These are phyloP conservation scores for Spatholobus suberectus DNA, from an alignment of 306 rosid genomes.

Conservation along the genomic window DNA sequence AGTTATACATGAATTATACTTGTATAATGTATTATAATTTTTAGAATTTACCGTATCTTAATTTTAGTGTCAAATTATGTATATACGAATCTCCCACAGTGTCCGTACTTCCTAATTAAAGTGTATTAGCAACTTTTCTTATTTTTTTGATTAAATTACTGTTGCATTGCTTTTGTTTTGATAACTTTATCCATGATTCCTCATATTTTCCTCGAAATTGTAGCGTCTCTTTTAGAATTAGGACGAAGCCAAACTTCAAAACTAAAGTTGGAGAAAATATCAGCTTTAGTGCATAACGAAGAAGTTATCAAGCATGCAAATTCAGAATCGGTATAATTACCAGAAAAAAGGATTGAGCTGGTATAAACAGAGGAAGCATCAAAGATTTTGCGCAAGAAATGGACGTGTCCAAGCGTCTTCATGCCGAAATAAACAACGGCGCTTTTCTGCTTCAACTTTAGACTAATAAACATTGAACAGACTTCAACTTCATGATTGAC, in stretches of 20 bases:
- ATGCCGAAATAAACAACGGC: background rate
- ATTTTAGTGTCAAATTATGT: too few species aligned
- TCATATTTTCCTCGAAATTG: conserved; percentile 33
- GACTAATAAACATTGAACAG: background rate
- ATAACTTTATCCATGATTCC: conserved; percentile 11
- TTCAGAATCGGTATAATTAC: background rate
- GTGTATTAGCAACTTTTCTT: background rate
- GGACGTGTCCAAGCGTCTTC: background rate
- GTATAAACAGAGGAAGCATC: conserved; percentile 26
- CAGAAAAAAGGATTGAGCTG: background rate
- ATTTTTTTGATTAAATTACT: background rate
- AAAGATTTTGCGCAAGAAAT: background rate
- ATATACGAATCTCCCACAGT: background rate
- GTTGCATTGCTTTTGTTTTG: background rate
- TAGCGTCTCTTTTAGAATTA: background rate
- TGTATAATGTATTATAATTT: background rate
- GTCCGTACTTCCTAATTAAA: background rate
- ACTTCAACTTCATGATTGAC: conserved; percentile 2
- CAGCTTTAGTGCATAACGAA: background rate
- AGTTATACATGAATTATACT: background rate
- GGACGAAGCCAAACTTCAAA: background rate
- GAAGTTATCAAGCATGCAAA: background rate
- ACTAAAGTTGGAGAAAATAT: background rate
- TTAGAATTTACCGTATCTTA: too few species aligned
- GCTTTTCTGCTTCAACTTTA: background rate